Percentiles rank a stretch among this genome's conserved stretches.
Evolutionary conservation across 306 rosid species (phyloP).

Genomic region (Chamaecrista fasciculata): DNA sequence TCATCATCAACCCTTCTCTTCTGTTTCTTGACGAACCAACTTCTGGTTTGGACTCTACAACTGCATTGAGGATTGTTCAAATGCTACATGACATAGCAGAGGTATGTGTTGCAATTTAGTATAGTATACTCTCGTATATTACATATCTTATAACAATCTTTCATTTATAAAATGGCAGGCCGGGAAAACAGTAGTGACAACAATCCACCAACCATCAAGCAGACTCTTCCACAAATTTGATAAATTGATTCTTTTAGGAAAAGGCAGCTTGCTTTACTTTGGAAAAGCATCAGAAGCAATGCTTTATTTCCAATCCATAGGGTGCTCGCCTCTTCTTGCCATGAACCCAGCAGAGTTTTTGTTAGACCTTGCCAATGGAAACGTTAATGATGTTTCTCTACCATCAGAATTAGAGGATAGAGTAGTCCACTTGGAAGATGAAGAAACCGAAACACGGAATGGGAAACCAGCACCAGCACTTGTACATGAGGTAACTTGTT

Average conservation of each 20-base stretch:
- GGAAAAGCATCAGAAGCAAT: slow-evolving; percentile 90
- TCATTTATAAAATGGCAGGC: slow-evolving; percentile 81
- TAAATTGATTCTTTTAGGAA: slow-evolving; percentile 93
- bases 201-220: slow-evolving; percentile 98
- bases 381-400: slow-evolving; percentile 74
- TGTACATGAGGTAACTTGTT: slow-evolving; percentile 79
- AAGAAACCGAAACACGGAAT: slow-evolving; percentile 46
- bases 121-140: no score
- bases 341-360: slow-evolving; percentile 98
- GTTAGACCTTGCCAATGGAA: slow-evolving; percentile 95
- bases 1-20: slow-evolving; percentile 88
- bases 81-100: slow-evolving; percentile 95
- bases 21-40: slow-evolving; percentile 96
- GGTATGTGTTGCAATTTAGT: slow-evolving; percentile 57
- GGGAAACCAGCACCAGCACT: slow-evolving; percentile 79
- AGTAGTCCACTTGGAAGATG: slow-evolving; percentile 73
- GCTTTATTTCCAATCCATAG: slow-evolving; percentile 79
- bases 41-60: slow-evolving; percentile 99
- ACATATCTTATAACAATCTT: no score
- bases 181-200: slow-evolving; percentile 93
- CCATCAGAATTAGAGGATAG: slow-evolving; percentile 90
- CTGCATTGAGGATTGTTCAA: slow-evolving; percentile 85
- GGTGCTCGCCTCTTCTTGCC: slow-evolving; percentile 85
- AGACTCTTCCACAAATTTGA: slow-evolving; percentile 93
- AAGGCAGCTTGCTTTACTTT: slow-evolving; percentile 88